phyloP scores from a whole-genome alignment of 495 filamentous ascomycete species.

The Aspergillus taichungensis region DNA sequence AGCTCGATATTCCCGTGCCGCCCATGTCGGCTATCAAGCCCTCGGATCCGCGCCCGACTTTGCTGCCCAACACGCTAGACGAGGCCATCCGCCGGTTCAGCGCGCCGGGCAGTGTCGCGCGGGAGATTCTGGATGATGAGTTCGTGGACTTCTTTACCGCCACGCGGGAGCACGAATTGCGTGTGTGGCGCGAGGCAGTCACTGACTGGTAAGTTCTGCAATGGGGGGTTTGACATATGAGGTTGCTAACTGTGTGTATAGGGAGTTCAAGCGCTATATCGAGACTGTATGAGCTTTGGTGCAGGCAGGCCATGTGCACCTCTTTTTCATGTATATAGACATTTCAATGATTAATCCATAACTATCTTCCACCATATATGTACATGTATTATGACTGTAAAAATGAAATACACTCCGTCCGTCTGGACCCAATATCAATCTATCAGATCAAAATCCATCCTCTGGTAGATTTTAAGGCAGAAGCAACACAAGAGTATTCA shows the following conservation, averaged over 20 bases:
- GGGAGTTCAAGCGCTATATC: slow-evolving; percentile 22
- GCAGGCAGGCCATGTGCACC: too few species aligned
- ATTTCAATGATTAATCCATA: too few species aligned
- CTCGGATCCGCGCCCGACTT: slow-evolving; percentile 2
- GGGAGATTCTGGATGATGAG: slow-evolving; percentile 78
- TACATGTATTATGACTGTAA: too few species aligned
- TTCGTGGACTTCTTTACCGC: slow-evolving; percentile 92
- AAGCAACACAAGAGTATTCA: too few species aligned
- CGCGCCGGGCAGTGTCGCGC: slow-evolving; percentile 61
- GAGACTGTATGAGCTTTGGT: slow-evolving; percentile 14
- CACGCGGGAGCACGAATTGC: slow-evolving; percentile 81
- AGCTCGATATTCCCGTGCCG: slow-evolving; percentile 65
- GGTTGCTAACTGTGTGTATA: not conserved
- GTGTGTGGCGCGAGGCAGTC: slow-evolving; percentile 87
- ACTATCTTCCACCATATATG: too few species aligned
- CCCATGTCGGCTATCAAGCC: slow-evolving; percentile 51
- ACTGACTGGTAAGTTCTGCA: slow-evolving; percentile 71
- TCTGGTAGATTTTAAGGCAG: too few species aligned
- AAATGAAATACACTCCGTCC: too few species aligned
- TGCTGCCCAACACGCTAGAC: slow-evolving; percentile 64
- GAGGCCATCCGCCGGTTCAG: slow-evolving; percentile 68
- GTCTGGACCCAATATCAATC: too few species aligned
- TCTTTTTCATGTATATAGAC: too few species aligned
- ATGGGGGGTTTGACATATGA: too few species aligned
- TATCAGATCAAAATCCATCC: too few species aligned